Conservation (phyloP, 352 stramenopile genomes). For the Peronospora farinosa region DNA sequence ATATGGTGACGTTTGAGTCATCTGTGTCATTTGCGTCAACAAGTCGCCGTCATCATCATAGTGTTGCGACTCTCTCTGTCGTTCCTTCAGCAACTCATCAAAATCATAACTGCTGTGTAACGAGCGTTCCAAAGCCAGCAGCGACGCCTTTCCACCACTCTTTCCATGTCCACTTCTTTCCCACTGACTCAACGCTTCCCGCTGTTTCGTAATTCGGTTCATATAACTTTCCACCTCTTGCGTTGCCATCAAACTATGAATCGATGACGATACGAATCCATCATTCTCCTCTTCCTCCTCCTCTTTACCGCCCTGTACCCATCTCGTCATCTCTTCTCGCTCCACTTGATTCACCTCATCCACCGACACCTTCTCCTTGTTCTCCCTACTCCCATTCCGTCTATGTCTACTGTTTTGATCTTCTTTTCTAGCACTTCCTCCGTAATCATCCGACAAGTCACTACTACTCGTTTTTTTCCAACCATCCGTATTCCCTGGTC, state of each 20-base stretch:
- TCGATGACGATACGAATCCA: conserved; percentile 2
- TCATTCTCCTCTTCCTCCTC: background rate
- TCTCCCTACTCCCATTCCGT: conserved; percentile 5
- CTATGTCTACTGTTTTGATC: background rate
- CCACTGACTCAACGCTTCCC: conserved; percentile 44
- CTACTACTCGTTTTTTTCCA: conserved; percentile 37
- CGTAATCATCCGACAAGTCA: conserved; percentile 38
- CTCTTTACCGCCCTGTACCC: background rate
- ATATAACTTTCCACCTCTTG: conserved; percentile 51
- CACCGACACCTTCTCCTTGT: conserved; percentile 2
- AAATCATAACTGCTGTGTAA: conserved; percentile 20
- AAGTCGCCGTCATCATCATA: conserved; percentile 18
- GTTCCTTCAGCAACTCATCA: conserved; percentile 21
- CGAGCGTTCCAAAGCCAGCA: conserved; percentile 24
- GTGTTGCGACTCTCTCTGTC: conserved; percentile 13
- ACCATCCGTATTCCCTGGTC: conserved; percentile 6
- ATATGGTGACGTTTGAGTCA: conserved; percentile 29
- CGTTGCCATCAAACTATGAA: conserved; percentile 32
- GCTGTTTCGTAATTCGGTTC: conserved; percentile 43
- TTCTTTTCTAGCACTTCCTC: conserved; percentile 7
- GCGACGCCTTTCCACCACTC: conserved; percentile 8
- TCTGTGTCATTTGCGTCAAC: conserved; percentile 27
- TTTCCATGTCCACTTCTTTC: conserved; percentile 24
- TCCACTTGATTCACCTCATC: conserved; percentile 14
- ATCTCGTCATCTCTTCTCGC: conserved; percentile 3